phyloP scores from a whole-genome alignment of 2,329 filamentous ascomycete genomes.

The Colletotrichum sp. region DNA sequence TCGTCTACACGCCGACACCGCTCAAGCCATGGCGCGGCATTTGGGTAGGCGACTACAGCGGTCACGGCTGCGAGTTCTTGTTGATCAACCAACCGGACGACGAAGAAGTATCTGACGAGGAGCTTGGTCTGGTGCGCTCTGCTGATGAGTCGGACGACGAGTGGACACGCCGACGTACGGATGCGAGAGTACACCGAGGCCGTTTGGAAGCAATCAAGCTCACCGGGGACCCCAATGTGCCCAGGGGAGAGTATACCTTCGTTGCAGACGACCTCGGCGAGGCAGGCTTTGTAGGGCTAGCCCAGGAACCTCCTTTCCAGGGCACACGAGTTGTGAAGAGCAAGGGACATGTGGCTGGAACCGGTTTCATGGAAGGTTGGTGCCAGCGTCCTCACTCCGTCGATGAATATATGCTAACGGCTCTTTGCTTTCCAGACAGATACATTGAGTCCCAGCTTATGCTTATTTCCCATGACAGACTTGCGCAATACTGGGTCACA shows the following conservation, averaged over 20 bases:
- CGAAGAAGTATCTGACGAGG: slow-evolving; percentile 46
- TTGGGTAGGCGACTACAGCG: slow-evolving; percentile 89
- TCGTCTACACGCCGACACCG: slow-evolving; percentile 79
- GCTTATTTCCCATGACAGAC: slow-evolving; percentile 74
- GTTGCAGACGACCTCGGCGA: slow-evolving; percentile 78
- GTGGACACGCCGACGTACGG: slow-evolving; percentile 49
- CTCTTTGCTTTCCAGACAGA: slow-evolving; percentile 57
- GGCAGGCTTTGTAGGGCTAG: slow-evolving; percentile 66
- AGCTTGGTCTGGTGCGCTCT: slow-evolving; percentile 43
- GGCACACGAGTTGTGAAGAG: slow-evolving; percentile 77
- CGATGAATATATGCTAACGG: background rate
- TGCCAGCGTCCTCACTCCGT: background rate
- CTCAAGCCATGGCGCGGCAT: slow-evolving; percentile 88
- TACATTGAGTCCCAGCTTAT: slow-evolving; percentile 81
- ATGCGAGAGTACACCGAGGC: slow-evolving; percentile 64
- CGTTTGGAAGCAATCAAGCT: slow-evolving; percentile 85
- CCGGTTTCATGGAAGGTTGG: slow-evolving; percentile 76
- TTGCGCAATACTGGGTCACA: slow-evolving; percentile 83
- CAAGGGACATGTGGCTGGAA: slow-evolving; percentile 77
- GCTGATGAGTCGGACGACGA: slow-evolving; percentile 49
- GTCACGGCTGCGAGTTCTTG: slow-evolving; percentile 88
- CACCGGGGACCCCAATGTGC: slow-evolving; percentile 90
- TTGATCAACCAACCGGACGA: slow-evolving; percentile 77
- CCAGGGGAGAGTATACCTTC: slow-evolving; percentile 84
- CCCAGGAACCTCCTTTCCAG: slow-evolving; percentile 71